phyloP scores from a whole-genome alignment of 345 rosid species.

The rapeseed (Brassica napus) region Da-Ae NC_063452.1:53181501-53182000 shows the following conservation, averaged over 20 bases:
- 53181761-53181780: background rate
- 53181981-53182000: background rate
- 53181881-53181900: background rate
- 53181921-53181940: background rate
- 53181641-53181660: conserved; percentile 81
- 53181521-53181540: conserved; percentile 58
- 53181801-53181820: background rate
- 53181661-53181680: conserved; percentile 75
- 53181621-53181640: conserved; percentile 61
- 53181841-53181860: background rate
- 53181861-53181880: background rate
- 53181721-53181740: conserved; percentile 48
- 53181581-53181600: conserved; percentile 65
- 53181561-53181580: conserved; percentile 62
- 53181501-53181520: conserved; percentile 55
- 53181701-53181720: conserved; percentile 9
- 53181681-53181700: conserved; percentile 39
- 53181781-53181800: conserved; percentile 3
- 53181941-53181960: conserved; percentile 2
- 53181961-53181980: background rate
- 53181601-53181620: conserved; percentile 77
- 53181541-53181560: conserved; percentile 71
- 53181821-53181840: conserved; percentile 16
- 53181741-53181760: conserved; percentile 40
- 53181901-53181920: background rate